Base-by-base conservation (phyloP, 1,284 basidiomycete species). In the Sanghuangporus baumii region DNA sequence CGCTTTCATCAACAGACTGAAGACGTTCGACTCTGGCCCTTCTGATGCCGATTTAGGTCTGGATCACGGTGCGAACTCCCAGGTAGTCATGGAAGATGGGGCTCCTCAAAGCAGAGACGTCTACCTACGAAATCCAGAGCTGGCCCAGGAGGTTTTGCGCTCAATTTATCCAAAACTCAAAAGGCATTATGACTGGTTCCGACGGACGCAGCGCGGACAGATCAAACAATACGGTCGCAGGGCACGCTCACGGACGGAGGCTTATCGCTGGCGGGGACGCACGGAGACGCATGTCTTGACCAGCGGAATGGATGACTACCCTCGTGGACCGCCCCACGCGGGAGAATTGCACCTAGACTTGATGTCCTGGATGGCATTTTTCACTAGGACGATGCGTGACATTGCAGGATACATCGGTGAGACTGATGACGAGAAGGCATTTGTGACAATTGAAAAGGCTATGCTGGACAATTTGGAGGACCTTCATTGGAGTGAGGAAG, bases 251-350 rank as follows among this genome's bases (percentile, higher is more conserved):
- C 81, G 90, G 59, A 86, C 85, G 2, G 95, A 98, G 74, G 95
- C 85, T 0, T 98, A 96, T 74, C 83, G 95, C 55, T 98, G 95
- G 96, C 85, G 96, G 41, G 95, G 95, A n/a, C 81, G 95, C 41
- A 91, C 91, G 7, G 81, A 87, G 69, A 80, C 82, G 54, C 95
- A 98, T 75, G 91, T 98, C 31, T 76, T 98, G 60, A 96, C 96
- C 0, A 94, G 91, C 69, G 95, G 95, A 0, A 87, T 98, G 83
- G 95, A 98, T 72, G 95, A 98, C 75, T 98, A 95, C 73, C 95
- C 95, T 9, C 83, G 95, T 59, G 94, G 85, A 9, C 85, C 87
- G 37, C 89, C 96, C 7, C 93, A 96, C 70, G 81, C 88, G 1
- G 95, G 96, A 58, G 95, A 98, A 76, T 78, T 98, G 60, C 95